Evolutionary conservation across 257 asterid genomes (phyloP).

Genomic region (Solanum rostratum): DNA sequence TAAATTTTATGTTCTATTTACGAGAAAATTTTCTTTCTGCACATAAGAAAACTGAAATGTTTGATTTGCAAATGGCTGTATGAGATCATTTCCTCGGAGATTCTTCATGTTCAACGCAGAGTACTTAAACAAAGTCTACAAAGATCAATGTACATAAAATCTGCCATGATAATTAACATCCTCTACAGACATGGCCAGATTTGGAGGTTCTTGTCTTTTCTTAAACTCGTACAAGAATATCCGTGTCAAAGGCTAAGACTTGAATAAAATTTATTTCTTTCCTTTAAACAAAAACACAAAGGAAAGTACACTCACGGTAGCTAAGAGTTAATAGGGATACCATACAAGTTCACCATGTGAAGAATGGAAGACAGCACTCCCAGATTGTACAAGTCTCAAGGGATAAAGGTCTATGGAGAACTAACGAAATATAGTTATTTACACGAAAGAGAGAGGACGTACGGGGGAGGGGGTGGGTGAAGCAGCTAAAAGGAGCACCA

Average conservation of each 20-base stretch:
- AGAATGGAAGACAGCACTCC: neutral
- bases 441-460: conserved; percentile 11
- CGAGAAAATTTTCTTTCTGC: no score
- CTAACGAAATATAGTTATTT: conserved; percentile 22
- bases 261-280: conserved; percentile 9
- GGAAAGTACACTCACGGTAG: conserved; percentile 12
- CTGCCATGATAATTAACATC: neutral
- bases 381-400: neutral
- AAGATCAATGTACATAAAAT: neutral
- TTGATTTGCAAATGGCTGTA: neutral
- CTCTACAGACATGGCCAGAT: neutral
- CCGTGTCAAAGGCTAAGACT: neutral
- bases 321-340: neutral
- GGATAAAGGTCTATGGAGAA: neutral
- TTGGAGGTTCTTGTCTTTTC: neutral
- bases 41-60: neutral
- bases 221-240: neutral
- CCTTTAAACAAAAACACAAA: conserved; percentile 30
- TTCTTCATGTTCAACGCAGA: neutral
- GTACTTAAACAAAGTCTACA: neutral
- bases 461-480: neutral
- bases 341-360: neutral
- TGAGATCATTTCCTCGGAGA: neutral
- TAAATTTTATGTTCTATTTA: no score
- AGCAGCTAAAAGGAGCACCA: neutral